Percentiles rank a stretch among this genome's conserved stretches.
Evolutionary conservation across 495 filamentous ascomycete genomes (phyloP).

Genomic region (Penicillium mononematosum): DNA sequence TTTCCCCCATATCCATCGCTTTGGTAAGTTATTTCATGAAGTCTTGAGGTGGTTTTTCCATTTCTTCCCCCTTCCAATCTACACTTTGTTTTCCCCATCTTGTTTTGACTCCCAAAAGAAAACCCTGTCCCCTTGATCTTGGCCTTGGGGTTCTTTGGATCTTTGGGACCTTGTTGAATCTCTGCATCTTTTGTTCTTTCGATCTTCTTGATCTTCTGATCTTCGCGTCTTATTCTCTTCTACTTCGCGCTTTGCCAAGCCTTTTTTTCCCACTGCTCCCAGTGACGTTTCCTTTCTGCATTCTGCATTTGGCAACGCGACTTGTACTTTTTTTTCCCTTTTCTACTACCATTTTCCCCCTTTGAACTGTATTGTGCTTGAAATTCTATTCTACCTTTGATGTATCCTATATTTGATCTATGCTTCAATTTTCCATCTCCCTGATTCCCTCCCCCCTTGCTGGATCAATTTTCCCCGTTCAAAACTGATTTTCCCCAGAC

Average conservation of each 20-base stretch:
- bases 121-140: slow-evolving; percentile 4
- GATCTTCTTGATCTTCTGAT: neutral
- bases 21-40: slow-evolving; percentile 10
- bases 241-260: slow-evolving; percentile 4
- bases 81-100: neutral
- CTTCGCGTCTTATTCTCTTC: slow-evolving; percentile 6
- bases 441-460: slow-evolving; percentile 9
- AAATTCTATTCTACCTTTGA: neutral
- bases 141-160: neutral
- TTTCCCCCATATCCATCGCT: neutral
- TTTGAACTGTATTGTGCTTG: neutral
- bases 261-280: slow-evolving; percentile 7
- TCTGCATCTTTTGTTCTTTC: neutral
- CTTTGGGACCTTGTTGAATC: neutral
- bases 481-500: slow-evolving; percentile 16
- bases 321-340: neutral
- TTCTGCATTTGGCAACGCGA: slow-evolving; percentile 3
- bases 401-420: neutral
- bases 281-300: slow-evolving; percentile 5
- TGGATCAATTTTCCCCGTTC: slow-evolving; percentile 8
- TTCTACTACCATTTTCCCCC: neutral
- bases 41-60: neutral
- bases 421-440: neutral
- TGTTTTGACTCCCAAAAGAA: neutral
- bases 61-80: neutral